These are phyloP conservation scores for Fraxinus dipetala DNA, from an alignment of 305 asterid genomes.

Conservation along the genomic window DNA sequence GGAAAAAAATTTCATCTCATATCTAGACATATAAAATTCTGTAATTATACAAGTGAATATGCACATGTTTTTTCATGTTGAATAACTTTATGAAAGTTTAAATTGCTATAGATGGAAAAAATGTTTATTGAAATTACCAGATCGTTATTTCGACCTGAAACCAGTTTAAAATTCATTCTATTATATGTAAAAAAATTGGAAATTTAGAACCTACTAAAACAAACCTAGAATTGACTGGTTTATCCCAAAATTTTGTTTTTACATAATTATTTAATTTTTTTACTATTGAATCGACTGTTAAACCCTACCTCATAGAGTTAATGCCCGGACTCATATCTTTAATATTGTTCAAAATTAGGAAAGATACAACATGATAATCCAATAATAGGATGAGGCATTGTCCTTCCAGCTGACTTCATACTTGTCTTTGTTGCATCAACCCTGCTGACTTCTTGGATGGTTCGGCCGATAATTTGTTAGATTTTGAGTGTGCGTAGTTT, in stretches of 20 bases:
- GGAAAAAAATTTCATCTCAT: not conserved
- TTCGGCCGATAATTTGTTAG: not conserved
- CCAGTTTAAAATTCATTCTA: too few species aligned
- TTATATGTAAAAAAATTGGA: not conserved
- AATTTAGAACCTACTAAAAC: not conserved
- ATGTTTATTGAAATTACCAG: not conserved
- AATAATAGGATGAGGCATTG: not conserved
- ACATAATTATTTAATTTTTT: too few species aligned
- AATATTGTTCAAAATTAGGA: not conserved
- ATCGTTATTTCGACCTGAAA: not conserved
- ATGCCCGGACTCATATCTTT: not conserved
- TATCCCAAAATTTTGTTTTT: not conserved
- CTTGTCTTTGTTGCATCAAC: not conserved
- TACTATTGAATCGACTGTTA: not conserved
- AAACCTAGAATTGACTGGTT: not conserved
- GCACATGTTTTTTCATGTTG: not conserved
- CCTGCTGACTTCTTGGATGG: not conserved
- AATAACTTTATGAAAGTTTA: not conserved
- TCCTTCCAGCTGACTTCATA: not conserved
- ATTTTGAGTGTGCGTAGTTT: not conserved
- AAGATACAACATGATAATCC: not conserved
- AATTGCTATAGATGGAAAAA: not conserved
- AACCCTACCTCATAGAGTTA: not conserved
- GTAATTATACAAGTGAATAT: not conserved
- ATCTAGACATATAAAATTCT: not conserved